phyloP scores from a whole-genome alignment of 257 asterid genomes.

The Osmanthus fragrans region DNA sequence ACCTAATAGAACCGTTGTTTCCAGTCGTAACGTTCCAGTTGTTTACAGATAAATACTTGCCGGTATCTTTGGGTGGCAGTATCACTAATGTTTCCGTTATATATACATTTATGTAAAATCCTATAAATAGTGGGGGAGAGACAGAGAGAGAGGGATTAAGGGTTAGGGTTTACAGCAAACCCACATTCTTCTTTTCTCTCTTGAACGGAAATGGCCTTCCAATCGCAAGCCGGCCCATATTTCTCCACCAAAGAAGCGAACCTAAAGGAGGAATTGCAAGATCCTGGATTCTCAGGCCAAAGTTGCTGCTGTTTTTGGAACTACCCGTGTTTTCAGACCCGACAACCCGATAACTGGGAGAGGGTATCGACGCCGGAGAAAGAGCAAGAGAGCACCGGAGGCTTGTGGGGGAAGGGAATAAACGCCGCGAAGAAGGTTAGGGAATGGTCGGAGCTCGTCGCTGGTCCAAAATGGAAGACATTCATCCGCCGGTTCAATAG shows the following conservation, averaged over 20 bases:
- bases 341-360: conserved; percentile 55
- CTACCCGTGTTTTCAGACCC: conserved; percentile 23
- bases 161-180: conserved; percentile 4
- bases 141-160: neutral
- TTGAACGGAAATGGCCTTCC: conserved; percentile 32
- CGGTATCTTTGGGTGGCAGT: neutral
- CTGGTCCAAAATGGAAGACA: conserved; percentile 96
- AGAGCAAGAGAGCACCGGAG: conserved; percentile 17
- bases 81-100: neutral
- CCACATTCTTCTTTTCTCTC: neutral
- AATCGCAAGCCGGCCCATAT: conserved; percentile 30
- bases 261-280: conserved; percentile 35
- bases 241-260: conserved; percentile 25
- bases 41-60: neutral
- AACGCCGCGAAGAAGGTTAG: conserved; percentile 54
- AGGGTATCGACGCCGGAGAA: conserved; percentile 50
- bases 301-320: conserved; percentile 62
- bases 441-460: conserved; percentile 83
- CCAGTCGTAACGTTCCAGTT: neutral
- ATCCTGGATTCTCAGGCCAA: conserved; percentile 36
- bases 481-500: conserved; percentile 73
- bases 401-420: conserved; percentile 49
- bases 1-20: neutral
- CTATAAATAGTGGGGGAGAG: neutral
- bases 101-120: too few species aligned